Evolutionary conservation across 2,329 filamentous ascomycete species (phyloP).

Genomic region (Hymenotorrendiella dingleyae): DNA sequence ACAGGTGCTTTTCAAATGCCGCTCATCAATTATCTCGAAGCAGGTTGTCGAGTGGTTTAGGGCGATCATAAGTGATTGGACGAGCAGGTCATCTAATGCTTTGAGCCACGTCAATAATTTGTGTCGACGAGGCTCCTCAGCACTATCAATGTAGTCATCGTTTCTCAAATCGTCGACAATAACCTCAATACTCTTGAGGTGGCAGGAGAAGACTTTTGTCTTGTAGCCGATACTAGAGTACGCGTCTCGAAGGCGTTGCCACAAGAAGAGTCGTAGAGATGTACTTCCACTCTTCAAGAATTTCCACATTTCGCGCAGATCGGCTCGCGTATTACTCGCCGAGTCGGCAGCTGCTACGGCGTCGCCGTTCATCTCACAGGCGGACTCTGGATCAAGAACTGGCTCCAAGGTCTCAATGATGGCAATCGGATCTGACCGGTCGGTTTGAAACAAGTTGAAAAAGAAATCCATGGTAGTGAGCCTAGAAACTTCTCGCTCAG

Average conservation of each 20-base stretch:
- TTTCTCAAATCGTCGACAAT: slow-evolving; percentile 66
- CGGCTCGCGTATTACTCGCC: slow-evolving; percentile 24
- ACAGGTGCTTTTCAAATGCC: slow-evolving; percentile 69
- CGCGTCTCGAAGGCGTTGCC: slow-evolving; percentile 84
- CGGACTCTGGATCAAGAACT: slow-evolving; percentile 69
- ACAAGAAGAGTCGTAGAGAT: slow-evolving; percentile 78
- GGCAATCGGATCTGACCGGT: slow-evolving; percentile 71
- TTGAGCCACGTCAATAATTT: slow-evolving; percentile 72
- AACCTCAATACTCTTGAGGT: slow-evolving; percentile 78
- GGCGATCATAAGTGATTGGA: slow-evolving; percentile 62
- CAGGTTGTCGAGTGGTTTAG: slow-evolving; percentile 58
- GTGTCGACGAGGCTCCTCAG: slow-evolving; percentile 59
- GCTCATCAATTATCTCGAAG: slow-evolving; percentile 79
- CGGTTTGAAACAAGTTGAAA: slow-evolving; percentile 77
- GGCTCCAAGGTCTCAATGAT: slow-evolving; percentile 92
- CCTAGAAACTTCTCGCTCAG: slow-evolving; percentile 86
- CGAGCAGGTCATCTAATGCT: slow-evolving; percentile 70
- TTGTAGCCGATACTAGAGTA: slow-evolving; percentile 79
- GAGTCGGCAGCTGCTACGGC: slow-evolving; percentile 8
- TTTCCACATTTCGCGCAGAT: slow-evolving; percentile 72
- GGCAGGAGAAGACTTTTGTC: slow-evolving; percentile 84
- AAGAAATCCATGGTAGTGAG: slow-evolving; percentile 97
- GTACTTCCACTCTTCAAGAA: slow-evolving; percentile 79
- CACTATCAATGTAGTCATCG: slow-evolving; percentile 46
- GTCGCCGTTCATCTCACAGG: slow-evolving; percentile 32